These are phyloP conservation scores for Tetrahymena malaccensis DNA, from an alignment of 73 alveolate genomes.

Conservation along the genomic window DNA sequence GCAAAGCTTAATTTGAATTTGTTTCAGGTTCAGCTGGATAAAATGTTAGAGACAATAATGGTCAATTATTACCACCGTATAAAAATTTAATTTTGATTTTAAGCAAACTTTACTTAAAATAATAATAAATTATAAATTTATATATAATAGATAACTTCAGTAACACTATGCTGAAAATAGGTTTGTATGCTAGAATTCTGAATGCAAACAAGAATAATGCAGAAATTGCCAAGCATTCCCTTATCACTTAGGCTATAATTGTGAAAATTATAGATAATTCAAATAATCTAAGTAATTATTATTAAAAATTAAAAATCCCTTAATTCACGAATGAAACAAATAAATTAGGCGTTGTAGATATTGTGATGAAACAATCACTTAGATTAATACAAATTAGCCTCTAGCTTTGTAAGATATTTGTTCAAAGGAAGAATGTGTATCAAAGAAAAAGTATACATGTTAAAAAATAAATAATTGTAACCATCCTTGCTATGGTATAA, in stretches of 20 bases:
- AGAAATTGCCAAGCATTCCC: not conserved
- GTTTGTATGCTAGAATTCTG: not conserved
- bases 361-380: not conserved
- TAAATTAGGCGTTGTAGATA: not conserved
- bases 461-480: conserved; percentile 4
- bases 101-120: not conserved
- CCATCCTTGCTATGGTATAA: conserved; percentile 30
- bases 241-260: not conserved
- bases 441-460: conserved; percentile 2
- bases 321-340: too few relatives aligned
- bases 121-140: not conserved
- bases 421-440: not conserved
- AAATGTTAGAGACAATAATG: not conserved
- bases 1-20: not conserved
- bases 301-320: not conserved
- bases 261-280: not conserved
- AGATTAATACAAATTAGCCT: not conserved
- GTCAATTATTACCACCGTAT: not conserved
- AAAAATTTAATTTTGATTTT: too few relatives aligned
- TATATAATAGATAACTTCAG: not conserved
- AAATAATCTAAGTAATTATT: not conserved
- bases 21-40: not conserved
- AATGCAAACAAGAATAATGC: not conserved
- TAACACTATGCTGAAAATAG: not conserved
- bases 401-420: not conserved